A percentile compares a stretch with the other conserved stretches of the same genome.
Evolutionary conservation across 169 alveolate species (phyloP).

Genomic region (Blepharisma undulans): DNA sequence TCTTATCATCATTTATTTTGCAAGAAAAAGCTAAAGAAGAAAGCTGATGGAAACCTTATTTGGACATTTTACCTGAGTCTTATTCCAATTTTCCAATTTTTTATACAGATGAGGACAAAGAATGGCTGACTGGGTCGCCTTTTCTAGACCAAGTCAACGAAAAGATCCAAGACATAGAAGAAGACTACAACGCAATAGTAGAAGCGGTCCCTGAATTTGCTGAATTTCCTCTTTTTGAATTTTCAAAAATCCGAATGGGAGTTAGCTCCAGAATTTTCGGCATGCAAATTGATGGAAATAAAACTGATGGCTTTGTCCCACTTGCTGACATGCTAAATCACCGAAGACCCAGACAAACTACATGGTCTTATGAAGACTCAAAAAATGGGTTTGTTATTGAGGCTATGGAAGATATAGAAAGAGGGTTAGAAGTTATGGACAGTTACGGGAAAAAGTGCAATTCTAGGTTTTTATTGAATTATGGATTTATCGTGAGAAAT

Average conservation of each 20-base stretch:
- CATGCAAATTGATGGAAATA: constrained; percentile 67
- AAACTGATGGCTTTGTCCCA: constrained; percentile 88
- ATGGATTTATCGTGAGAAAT: constrained; percentile 70
- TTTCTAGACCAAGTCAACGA: constrained; percentile 68
- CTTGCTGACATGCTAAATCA: constrained; percentile 87
- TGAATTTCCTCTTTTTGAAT: constrained; percentile 70
- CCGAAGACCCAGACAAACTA: constrained; percentile 82
- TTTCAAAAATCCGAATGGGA: constrained; percentile 79
- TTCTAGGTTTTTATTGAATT: constrained; percentile 77
- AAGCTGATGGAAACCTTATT: constrained; percentile 67
- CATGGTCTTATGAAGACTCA: constrained; percentile 81
- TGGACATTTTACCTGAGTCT: constrained; percentile 76
- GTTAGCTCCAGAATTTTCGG: constrained; percentile 83
- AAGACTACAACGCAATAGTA: constrained; percentile 79
- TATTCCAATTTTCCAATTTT: constrained; percentile 78
- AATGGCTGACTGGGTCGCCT: constrained; percentile 81
- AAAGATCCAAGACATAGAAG: constrained; percentile 71
- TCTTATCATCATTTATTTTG: constrained; percentile 70
- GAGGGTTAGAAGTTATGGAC: constrained; percentile 76
- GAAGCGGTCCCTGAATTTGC: constrained; percentile 68
- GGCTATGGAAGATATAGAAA: constrained; percentile 74
- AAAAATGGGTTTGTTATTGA: constrained; percentile 77
- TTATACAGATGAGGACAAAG: constrained; percentile 77
- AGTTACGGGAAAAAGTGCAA: constrained; percentile 86
- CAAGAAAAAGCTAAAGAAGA: constrained; percentile 66